phyloP scores from a whole-genome alignment of 441 rosid genomes.

The Erodium texanum region DNA sequence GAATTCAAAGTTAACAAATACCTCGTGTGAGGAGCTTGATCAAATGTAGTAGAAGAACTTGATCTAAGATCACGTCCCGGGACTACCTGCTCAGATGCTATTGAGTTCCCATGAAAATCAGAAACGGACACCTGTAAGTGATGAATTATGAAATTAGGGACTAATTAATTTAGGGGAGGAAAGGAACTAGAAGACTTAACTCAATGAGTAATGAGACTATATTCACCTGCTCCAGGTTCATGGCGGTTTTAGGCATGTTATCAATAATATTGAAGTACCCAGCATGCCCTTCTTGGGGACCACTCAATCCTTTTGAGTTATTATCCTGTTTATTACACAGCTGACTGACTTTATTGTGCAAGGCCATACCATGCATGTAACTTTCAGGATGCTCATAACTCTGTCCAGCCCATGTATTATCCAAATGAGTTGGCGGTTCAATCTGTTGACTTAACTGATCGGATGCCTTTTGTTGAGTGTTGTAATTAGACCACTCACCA shows the following conservation, averaged over 20 bases:
- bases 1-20: conserved; percentile 15
- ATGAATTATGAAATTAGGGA: not conserved
- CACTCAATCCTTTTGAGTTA: conserved; percentile 20
- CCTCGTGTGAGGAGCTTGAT: conserved; percentile 22
- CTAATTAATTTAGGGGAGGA: not conserved
- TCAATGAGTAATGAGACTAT: not conserved
- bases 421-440: conserved; percentile 24
- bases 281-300: conserved; percentile 23
- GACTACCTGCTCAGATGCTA: conserved; percentile 24
- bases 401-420: conserved; percentile 31
- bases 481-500: conserved; percentile 35
- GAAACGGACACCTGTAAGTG: conserved; percentile 22
- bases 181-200: not conserved
- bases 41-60: conserved; percentile 2
- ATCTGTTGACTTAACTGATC: conserved; percentile 26
- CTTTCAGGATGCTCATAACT: conserved; percentile 19
- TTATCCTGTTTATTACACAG: conserved; percentile 5
- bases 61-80: conserved; percentile 19
- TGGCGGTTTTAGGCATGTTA: too few species aligned
- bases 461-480: conserved; percentile 28
- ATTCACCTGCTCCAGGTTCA: conserved; percentile 31
- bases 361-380: conserved; percentile 13
- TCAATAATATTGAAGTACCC: conserved; percentile 13
- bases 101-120: conserved; percentile 17
- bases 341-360: conserved; percentile 12